Percentiles rank a stretch among this genome's conserved stretches.
Conservation (phyloP, 805 yeast species). For the Teunomyces cretensis region DNA sequence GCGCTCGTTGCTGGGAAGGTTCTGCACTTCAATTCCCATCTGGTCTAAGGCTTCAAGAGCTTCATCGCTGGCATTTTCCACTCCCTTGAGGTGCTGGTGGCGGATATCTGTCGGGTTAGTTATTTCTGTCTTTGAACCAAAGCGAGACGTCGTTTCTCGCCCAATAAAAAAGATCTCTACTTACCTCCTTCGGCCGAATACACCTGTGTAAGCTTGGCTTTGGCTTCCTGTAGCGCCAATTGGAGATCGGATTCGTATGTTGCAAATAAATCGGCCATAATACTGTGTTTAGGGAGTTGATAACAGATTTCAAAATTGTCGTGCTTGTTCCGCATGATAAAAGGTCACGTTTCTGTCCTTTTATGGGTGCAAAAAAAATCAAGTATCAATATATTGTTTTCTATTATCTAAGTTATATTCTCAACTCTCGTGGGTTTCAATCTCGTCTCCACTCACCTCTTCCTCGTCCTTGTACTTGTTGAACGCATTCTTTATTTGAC, state of each 20-base stretch:
- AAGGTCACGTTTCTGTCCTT: conserved; percentile 2
- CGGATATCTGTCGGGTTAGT: conserved; percentile 46
- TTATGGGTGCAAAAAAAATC: not conserved
- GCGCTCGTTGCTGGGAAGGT: conserved; percentile 72
- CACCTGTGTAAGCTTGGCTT: conserved; percentile 59
- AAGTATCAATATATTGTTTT: not conserved
- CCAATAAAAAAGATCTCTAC: conserved; percentile 10
- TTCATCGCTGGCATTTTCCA: conserved; percentile 74
- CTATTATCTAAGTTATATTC: not conserved
- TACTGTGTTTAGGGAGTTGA: not conserved
- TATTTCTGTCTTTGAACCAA: not conserved
- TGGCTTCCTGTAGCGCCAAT: conserved; percentile 67
- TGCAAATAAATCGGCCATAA: conserved; percentile 54
- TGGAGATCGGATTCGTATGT: conserved; percentile 72
- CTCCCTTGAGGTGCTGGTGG: conserved; percentile 53
- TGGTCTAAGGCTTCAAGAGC: conserved; percentile 80
- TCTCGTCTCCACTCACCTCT: conserved; percentile 53
- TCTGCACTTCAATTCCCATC: conserved; percentile 82
- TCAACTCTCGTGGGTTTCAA: conserved; percentile 32
- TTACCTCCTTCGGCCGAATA: conserved; percentile 46
- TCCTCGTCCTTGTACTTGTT: conserved; percentile 38
- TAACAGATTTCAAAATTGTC: not conserved
- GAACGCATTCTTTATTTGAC: conserved; percentile 37
- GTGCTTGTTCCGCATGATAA: not conserved
- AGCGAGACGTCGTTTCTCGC: too few relatives aligned